Evolutionary conservation across 2,329 filamentous ascomycete species (phyloP), one percentile per base, ranked within the genome.

Genomic region (Cladosporium sp.): DNA sequence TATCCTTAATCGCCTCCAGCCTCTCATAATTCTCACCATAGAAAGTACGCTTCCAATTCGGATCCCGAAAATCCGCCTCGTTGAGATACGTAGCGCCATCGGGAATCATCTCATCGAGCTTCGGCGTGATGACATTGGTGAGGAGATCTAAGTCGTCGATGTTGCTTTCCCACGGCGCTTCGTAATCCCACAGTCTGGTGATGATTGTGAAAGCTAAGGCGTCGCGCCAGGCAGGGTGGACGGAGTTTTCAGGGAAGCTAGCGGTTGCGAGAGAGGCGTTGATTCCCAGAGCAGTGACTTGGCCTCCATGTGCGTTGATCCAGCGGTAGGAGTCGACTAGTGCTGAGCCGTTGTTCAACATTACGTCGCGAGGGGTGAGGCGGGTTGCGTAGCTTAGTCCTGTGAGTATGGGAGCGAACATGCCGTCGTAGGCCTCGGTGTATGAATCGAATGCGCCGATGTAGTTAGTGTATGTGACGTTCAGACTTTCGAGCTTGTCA

Each of bases 11-110:
- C 7, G 53, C 9, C 3, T 62, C 54, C 22, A 73, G 58, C 2
- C 52, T 58, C 1, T 52, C 53, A 48, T 73, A 73, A 53, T 71
- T 74, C 4, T 43, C 50, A 5, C 72, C 71, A 54, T 69, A 74
- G 55, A 73, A 74, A 1, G 63, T 63, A 30, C 65, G 42, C 58
- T 72, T 60, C 57, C 64, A 73, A 53, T 70, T 58, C 1, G 63
- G 65, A 57, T 74, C 67, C 33, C 62, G 62, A 57, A 67, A 69
- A 49, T 71, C 63, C 6, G 58, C 68, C 18, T 38, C 36, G 20
- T 38, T 38, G 13, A 38, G 12, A 9, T 76, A 76, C 3, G 59
- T 60, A 2, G 69, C 69, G 5, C 63, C 63, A 35, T 63, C 59
- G 0, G 71, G 70, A 1, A 69, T 69, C 9, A 71, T 51, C 7